Conservation (phyloP, 2,329 filamentous ascomycete species). For the Xylaria polymorpha region DNA sequence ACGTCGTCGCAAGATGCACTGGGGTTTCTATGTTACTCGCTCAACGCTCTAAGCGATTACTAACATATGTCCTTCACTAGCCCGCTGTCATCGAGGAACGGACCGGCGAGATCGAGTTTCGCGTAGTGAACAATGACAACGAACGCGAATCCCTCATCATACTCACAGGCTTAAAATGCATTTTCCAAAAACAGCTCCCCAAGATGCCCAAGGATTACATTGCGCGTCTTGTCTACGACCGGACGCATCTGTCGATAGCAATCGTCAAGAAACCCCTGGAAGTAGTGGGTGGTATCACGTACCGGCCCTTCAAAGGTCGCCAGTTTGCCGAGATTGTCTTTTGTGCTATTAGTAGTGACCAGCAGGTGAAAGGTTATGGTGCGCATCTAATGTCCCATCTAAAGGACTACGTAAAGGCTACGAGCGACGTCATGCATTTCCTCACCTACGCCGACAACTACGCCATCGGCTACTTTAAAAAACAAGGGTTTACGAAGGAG, state of each 20-base stretch:
- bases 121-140: conserved; percentile 97
- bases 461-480: conserved; percentile 98
- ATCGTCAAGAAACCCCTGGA: conserved; percentile 97
- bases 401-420: conserved; percentile 98
- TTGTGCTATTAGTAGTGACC: conserved; percentile 95
- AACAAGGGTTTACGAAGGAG: conserved; percentile 98
- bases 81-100: conserved; percentile 94
- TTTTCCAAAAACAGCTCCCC: conserved; percentile 97
- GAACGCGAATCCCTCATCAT: conserved; percentile 90
- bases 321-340: conserved; percentile 99
- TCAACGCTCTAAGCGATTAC: neutral
- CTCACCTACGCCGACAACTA: conserved; percentile 99
- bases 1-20: neutral
- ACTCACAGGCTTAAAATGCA: conserved; percentile 93
- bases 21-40: neutral
- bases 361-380: conserved; percentile 98
- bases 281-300: conserved; percentile 97
- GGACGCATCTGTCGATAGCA: conserved; percentile 94
- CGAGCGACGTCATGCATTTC: conserved; percentile 97
- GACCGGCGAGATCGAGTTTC: conserved; percentile 93
- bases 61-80: conserved; percentile 53
- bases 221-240: conserved; percentile 94
- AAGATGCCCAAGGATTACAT: conserved; percentile 99
- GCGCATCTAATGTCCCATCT: conserved; percentile 98
- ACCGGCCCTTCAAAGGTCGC: conserved; percentile 90